These are phyloP conservation scores for Musa acuminata DNA, from an alignment of 176 grass and related monocot genomes.

Conservation along the genomic window DNA sequence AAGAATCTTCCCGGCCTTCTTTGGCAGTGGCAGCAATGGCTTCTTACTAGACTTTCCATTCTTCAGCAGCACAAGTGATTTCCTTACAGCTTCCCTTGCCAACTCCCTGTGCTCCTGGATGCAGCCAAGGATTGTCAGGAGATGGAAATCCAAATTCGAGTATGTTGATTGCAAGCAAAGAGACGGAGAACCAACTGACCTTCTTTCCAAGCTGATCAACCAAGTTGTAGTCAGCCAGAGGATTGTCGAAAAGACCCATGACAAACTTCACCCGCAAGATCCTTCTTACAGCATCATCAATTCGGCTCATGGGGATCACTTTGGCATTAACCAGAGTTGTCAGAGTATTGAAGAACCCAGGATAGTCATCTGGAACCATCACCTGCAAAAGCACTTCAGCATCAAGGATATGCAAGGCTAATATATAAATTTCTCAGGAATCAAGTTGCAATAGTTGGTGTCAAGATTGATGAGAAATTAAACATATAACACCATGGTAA, in stretches of 20 bases:
- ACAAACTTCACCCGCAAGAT: conserved; percentile 7
- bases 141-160: too few species aligned
- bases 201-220: conserved; percentile 9
- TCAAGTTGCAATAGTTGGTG: too few species aligned
- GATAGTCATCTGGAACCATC: conserved; percentile 10
- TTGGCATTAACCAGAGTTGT: neutral
- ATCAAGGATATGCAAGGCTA: neutral
- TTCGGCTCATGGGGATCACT: conserved; percentile 12
- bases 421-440: neutral
- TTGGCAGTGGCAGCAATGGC: too few species aligned
- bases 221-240: neutral
- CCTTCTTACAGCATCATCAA: conserved; percentile 9
- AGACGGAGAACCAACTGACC: neutral
- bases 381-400: neutral
- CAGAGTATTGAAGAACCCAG: neutral
- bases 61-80: too few species aligned
- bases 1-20: too few species aligned
- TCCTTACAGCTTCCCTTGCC: neutral
- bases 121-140: neutral
- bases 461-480: too few species aligned
- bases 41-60: too few species aligned
- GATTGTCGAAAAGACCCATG: neutral
- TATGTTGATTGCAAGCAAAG: too few species aligned
- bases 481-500: too few species aligned
- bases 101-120: neutral